Base-by-base conservation (phyloP, 176 grass and related monocot genomes). In the Musa acuminata region DNA sequence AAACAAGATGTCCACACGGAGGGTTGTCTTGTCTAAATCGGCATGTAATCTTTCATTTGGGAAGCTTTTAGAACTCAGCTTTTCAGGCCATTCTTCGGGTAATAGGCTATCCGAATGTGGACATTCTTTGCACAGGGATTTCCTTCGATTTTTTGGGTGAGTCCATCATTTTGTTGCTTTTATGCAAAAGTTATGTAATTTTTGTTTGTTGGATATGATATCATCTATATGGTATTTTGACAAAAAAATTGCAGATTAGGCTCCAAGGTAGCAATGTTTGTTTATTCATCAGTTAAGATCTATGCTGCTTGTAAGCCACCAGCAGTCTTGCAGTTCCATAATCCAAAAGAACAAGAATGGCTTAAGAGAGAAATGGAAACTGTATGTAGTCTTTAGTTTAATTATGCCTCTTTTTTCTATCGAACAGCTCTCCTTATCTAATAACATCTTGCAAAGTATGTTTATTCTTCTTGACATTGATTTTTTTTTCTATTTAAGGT, bases 41-140 rank as follows among this genome's bases (percentile, higher is more conserved):
- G 89, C 93, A 53, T 82, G 80, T 24, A 88, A 84, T 73, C 85
- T 97, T 27, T 97, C 93, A 1, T 93, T 93, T 77, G 93, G 93
- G 51, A 97, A 97, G 84, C 92, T 97, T 75, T 81, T 97, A 71
- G 90, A 93, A 52, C 90, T 97, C 67, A 93, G 93, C 73, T 97
- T 97, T 83, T 97, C 93, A 78, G 88, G 84, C 72, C 93, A 97
- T 72, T 90, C 87, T 79, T 82, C 85, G 50, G 82, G 82, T 35
- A 88, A 43, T 43, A 43, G 83, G 53, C 69, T 97, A 49, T 92
- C 89, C 72, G 79, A 88, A 62, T 97, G 93, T 27, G 93, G 93
- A 5, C 93, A 97, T 83, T 88, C 79, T 53, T 76, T 97, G 55
- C 91, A 97, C 81, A 87, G 84, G 62, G 93, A 97, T 67, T 97